Evolutionary conservation across 2,329 filamentous ascomycete genomes (phyloP), one percentile per base, ranked within the genome.

Genomic region (Alternaria incomplexa): DNA sequence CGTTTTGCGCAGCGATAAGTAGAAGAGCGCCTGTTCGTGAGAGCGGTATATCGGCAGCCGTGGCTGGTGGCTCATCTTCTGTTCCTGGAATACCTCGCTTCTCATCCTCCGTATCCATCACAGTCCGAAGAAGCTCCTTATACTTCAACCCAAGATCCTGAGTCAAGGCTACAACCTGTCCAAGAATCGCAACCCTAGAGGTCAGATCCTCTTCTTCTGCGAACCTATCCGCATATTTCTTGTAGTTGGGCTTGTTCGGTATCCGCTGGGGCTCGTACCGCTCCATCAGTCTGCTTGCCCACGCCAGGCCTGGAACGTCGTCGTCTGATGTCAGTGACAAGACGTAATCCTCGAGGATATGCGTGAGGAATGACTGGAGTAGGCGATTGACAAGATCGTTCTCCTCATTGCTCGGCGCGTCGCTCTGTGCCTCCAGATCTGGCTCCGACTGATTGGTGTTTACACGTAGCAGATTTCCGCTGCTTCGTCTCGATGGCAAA

Each of bases 351-450:
- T 94, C 91, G 11, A 94, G 80, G 17, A 94, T 81, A 74, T 92
- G 91, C 0, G 91, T 93, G n/a, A 93, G 84, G 77, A 96, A 94
- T 1, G 90, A 89, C 73, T 93, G 90, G 23, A 95, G 80, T 15
- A 95, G 82, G 61, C 86, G 88, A 36, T 83, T 83, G 72, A 90
- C 87, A 64, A 93, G 82, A 9, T 84, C 85, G 3, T 81, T 82
- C 76, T 94, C 91, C 36, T 84, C 83, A 6, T 76, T 73, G 8
- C 80, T 82, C 7, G 82, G 80, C 1, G 80, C 71, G 15, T 83
- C 82, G 12, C 73, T 76, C 63, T 86, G 82, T 0, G 75, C 83
- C 75, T 90, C 88, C 1, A 88, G 87, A 71, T 90, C 88, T 25
- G 85, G 85, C 56, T 76, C 73, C 6, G 70, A 71, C 17, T 68